Percentiles rank a stretch among this genome's conserved stretches.
phyloP scores from a whole-genome alignment of 768 basidiomycete genomes.

The Naganishia friedmannii region DNA sequence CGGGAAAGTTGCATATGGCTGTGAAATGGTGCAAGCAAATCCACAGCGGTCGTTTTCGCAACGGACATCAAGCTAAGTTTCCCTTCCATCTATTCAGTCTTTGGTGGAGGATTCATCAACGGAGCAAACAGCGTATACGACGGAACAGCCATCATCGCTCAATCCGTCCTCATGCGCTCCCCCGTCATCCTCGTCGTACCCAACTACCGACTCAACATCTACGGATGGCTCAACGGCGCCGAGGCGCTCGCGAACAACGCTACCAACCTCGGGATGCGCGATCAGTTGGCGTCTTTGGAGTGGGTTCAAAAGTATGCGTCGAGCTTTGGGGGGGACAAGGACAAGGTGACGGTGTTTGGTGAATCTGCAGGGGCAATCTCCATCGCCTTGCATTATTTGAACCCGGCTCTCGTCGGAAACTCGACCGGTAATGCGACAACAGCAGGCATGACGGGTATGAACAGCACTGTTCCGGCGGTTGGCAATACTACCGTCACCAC shows the following conservation, averaged over 20 bases:
- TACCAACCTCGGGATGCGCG: slow-evolving; percentile 61
- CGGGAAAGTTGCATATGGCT: too few species aligned
- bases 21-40: too few species aligned
- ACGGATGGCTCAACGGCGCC: slow-evolving; percentile 54
- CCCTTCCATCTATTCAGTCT: slow-evolving; percentile 34
- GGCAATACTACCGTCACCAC: slow-evolving; percentile 29
- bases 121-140: slow-evolving; percentile 50
- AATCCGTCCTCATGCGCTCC: slow-evolving; percentile 48
- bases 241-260: slow-evolving; percentile 40
- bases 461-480: neutral
- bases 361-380: slow-evolving; percentile 62
- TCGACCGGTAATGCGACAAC: slow-evolving; percentile 20
- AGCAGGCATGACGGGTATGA: too few species aligned
- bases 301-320: slow-evolving; percentile 68
- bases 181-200: slow-evolving; percentile 59
- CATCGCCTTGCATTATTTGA: slow-evolving; percentile 53
- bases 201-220: slow-evolving; percentile 59
- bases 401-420: slow-evolving; percentile 29
- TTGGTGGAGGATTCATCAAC: slow-evolving; percentile 54
- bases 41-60: too few species aligned
- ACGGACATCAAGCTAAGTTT: neutral
- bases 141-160: slow-evolving; percentile 41
- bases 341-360: slow-evolving; percentile 62
- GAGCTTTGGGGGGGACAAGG: slow-evolving; percentile 64
- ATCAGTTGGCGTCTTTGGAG: slow-evolving; percentile 61